Evolutionary conservation across 371 early-diverging fungal genomes (phyloP).

Genomic region (Mortierella sp.): DNA sequence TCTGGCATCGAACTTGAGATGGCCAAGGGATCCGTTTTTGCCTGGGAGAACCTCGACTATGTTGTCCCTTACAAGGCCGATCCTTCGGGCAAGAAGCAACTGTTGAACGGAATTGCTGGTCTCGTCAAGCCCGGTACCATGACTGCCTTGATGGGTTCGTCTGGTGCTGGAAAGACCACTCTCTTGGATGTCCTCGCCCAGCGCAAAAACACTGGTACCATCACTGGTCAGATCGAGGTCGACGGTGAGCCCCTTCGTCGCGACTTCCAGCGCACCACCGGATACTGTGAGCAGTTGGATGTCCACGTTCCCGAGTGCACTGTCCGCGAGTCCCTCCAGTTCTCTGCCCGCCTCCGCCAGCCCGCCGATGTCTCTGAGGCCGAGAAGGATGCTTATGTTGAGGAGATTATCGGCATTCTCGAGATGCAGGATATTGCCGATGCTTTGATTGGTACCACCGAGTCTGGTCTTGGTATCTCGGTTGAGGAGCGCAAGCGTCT

Average conservation of each 20-base stretch:
- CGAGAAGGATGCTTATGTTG: constrained; percentile 78
- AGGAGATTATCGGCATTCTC: constrained; percentile 75
- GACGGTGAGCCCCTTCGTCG: constrained; percentile 47
- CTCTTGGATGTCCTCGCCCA: constrained; percentile 85
- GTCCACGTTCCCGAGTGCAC: constrained; percentile 76
- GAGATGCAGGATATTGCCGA: constrained; percentile 76
- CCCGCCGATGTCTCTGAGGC: constrained; percentile 69
- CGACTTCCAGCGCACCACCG: constrained; percentile 81
- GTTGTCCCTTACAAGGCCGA: constrained; percentile 54
- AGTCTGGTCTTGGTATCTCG: constrained; percentile 67
- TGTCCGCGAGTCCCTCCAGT: constrained; percentile 74
- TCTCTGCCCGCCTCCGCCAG: constrained; percentile 81
- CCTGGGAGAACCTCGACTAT: constrained; percentile 61
- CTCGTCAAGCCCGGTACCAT: constrained; percentile 74
- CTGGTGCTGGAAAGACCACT: constrained; percentile 93
- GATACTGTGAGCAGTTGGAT: constrained; percentile 90
- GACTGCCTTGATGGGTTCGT: constrained; percentile 91
- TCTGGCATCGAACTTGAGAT: constrained; percentile 30
- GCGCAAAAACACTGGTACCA: constrained; percentile 82
- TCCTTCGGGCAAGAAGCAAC: constrained; percentile 56
- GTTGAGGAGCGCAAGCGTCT: constrained; percentile 71
- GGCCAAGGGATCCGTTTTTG: constrained; percentile 60
- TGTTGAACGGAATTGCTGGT: constrained; percentile 59
- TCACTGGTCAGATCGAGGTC: constrained; percentile 72
- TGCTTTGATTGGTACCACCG: constrained; percentile 67